Percentiles rank a stretch among this genome's conserved stretches.
Conservation (phyloP, 768 basidiomycete genomes). For the Russula earlei region DNA sequence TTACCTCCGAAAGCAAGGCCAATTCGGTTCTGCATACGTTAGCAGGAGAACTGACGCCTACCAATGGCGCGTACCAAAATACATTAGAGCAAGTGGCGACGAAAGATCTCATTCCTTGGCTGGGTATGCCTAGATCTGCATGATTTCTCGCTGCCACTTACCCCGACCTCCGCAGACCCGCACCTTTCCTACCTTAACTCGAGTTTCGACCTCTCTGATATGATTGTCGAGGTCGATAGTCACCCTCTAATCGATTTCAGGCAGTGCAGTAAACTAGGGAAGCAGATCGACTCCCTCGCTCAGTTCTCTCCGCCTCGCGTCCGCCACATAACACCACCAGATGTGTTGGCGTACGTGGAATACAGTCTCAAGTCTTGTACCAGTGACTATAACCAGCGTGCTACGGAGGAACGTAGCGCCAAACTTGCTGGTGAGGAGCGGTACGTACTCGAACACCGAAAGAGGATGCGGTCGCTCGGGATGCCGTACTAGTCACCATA, state of each 20-base stretch:
- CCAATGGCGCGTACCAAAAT: not conserved
- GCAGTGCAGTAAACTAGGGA: not conserved
- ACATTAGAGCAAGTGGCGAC: not conserved
- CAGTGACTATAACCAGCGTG: not conserved
- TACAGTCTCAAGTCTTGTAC: not conserved
- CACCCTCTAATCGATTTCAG: conserved; percentile 4
- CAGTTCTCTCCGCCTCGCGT: not conserved
- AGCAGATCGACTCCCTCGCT: conserved; percentile 1
- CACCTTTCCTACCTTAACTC: not conserved
- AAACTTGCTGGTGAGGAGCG: not conserved
- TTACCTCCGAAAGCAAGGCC: conserved; percentile 5
- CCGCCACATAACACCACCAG: not conserved
- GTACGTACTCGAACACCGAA: not conserved
- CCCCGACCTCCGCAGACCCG: not conserved
- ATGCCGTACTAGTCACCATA: no score
- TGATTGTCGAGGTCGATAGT: not conserved
- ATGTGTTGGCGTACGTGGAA: conserved; percentile 4
- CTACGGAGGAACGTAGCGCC: not conserved
- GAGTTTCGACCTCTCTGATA: not conserved
- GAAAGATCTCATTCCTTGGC: conserved; percentile 2
- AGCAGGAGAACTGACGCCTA: not conserved
- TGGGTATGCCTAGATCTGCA: not conserved
- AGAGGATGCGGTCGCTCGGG: not conserved
- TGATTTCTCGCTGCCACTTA: not conserved
- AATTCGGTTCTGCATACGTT: not conserved